These are phyloP conservation scores for Thymus quinquecostatus DNA, from an alignment of 257 asterid species.

Conservation along the genomic window DNA sequence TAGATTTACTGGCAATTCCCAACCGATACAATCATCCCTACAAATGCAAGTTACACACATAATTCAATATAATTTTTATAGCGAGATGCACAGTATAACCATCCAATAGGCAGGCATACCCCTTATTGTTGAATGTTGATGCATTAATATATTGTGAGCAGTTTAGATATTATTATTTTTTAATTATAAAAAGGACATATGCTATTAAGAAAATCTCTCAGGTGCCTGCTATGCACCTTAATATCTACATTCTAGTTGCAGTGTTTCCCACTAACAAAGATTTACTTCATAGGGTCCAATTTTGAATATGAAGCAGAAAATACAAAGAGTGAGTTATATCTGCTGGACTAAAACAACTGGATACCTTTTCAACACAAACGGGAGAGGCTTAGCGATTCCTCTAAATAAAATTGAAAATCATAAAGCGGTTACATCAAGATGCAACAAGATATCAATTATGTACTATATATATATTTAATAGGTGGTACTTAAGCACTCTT, in stretches of 20 bases:
- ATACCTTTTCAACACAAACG: neutral
- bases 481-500: neutral
- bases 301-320: neutral
- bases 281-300: neutral
- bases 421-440: conserved; percentile 9
- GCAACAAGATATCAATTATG: neutral
- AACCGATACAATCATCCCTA: conserved; percentile 12
- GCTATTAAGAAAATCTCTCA: neutral
- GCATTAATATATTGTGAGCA: neutral
- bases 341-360: neutral
- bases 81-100: neutral
- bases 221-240: conserved; percentile 10
- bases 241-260: conserved; percentile 4
- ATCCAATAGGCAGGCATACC: neutral
- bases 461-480: conserved; percentile 12
- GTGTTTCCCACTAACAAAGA: conserved; percentile 6
- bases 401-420: neutral
- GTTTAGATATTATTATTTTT: neutral
- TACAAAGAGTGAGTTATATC: neutral
- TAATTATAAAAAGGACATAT: neutral
- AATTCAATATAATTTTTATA: neutral
- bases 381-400: neutral
- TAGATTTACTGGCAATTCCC: neutral
- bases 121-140: neutral
- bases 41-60: conserved; percentile 10